Evolutionary conservation across 2,329 filamentous ascomycete genomes (phyloP), one percentile per base, ranked within the genome.

Genomic region (Colletotrichum salicis): DNA sequence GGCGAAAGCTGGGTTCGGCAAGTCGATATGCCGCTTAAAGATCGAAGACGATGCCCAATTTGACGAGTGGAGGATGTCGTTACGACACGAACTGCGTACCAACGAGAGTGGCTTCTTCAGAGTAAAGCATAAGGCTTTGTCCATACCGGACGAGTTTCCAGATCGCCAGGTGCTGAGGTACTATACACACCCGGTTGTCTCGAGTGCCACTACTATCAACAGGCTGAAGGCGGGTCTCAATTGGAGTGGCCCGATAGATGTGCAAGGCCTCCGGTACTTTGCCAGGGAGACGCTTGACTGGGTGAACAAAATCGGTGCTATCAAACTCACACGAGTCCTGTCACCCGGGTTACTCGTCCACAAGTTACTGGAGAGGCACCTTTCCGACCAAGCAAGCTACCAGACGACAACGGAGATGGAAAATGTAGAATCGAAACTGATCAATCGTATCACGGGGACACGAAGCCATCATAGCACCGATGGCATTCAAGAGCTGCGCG

Each of bases 141-240:
- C 82, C 4, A 93, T 99, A 37, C 96, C 96, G 0, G 91, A 94
- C 0, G 86, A 88, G 45, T 99, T 98, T 75, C 96, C 96, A 0
- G 91, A 94, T 73, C 83, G 89, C 58, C 92, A 94, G 54, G 90
- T 97, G 8, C 83, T 98, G 24, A 88, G 93, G 12, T 97, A 94
- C 78, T 99, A 99, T 76, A 96, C 93, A 0, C 91, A 95, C 77
- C 96, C 96, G 0, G 91, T 93, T 1, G 92, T 98, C 4, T 98
- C 95, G 1, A 85, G 86, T 0, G 75, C 85, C 6, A 80, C 88
- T 10, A 85, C 88, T 31, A 77, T 96, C 62, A 82, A 88, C 4
- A 85, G 83, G 54, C 76, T 95, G 24, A 85, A 82, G 68, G 79
- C 79, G 2, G 84, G 84, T 0, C 84, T 93, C 52, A 82, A 83